Evolutionary conservation across 2,329 filamentous ascomycete species (phyloP), one percentile per base, ranked within the genome.

Genomic region (Dryadomyces quercivorus): DNA sequence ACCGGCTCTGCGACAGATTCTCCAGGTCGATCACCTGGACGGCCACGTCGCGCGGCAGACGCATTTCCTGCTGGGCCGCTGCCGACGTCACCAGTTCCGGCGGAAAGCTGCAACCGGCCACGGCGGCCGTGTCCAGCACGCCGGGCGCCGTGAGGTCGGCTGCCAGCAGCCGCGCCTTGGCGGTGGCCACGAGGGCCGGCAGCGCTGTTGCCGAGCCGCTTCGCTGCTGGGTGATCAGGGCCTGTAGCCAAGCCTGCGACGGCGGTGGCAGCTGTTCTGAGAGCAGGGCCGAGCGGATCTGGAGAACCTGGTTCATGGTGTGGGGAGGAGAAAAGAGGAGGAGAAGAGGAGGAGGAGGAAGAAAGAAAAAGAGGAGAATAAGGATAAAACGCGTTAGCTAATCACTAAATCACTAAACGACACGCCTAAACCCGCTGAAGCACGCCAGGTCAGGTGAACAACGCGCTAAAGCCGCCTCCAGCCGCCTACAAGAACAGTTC

Each of bases 11-110:
- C 2, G 84, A 78, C 20, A 97, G 77, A 64, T 97, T 91, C 64
- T 95, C 85, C 8, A 97, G 75, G 62, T 94, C 90, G 1, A 95
- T 71, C 1, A 97, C 80, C 67, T 97, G 93, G 1, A 93, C 84
- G 3, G 85, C 74, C 1, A 92, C 74, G 36, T 88, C 79, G 1
- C 75, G 75, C 0, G 71, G 57, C 0, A 97, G 71, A 0, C 69
- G 70, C 4, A 72, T 68, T 56, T 88, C 80, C 59, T 77, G 74
- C 10, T 76, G 67, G 1, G 42, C 22, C 15, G 59, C 80, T 72
- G 50, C 73, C 69, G n/a, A 83, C 69, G 59, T 78, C n/a, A 53
- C 16, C 2, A 59, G 36, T 3, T 51, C 48, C 0, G 68, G 55
- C 0, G 90, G 87, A 4, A 90, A 72, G 8, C 72, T 61, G 20